Conservation (phyloP, 2,329 filamentous ascomycete species). For the Pseudocercospora crystallina region DNA sequence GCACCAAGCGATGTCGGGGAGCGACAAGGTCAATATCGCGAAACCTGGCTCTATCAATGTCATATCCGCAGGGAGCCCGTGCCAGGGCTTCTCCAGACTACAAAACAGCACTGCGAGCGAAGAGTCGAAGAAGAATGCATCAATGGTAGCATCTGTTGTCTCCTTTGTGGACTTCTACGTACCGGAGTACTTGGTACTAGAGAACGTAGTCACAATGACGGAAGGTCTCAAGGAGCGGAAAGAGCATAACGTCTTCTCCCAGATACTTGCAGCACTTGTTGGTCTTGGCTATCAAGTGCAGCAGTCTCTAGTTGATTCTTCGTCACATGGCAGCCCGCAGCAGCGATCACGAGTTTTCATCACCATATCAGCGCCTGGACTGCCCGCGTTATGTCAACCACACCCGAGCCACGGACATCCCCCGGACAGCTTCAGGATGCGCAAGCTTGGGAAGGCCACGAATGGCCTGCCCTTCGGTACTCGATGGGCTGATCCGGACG, state of each 20-base stretch:
- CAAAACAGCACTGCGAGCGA: slow-evolving; percentile 59
- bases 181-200: slow-evolving; percentile 71
- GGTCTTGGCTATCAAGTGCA: slow-evolving; percentile 75
- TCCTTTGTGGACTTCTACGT: slow-evolving; percentile 73
- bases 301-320: slow-evolving; percentile 67
- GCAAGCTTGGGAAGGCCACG: slow-evolving; percentile 57
- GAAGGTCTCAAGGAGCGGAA: slow-evolving; percentile 34
- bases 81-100: slow-evolving; percentile 69
- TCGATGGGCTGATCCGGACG: slow-evolving; percentile 48
- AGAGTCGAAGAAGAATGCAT: slow-evolving; percentile 67
- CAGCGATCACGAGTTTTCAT: slow-evolving; percentile 68
- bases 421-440: slow-evolving; percentile 23
- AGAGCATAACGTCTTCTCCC: slow-evolving; percentile 67
- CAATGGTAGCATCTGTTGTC: slow-evolving; percentile 73
- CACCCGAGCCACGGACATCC: slow-evolving; percentile 64
- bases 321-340: slow-evolving; percentile 67
- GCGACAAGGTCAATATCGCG: slow-evolving; percentile 49
- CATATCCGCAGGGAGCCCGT: slow-evolving; percentile 72
- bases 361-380: slow-evolving; percentile 66
- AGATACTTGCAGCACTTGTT: slow-evolving; percentile 70
- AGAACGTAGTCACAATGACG: slow-evolving; percentile 73
- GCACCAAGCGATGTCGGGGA: slow-evolving; percentile 53
- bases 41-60: slow-evolving; percentile 64
- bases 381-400: slow-evolving; percentile 57
- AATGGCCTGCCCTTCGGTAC: slow-evolving; percentile 62